Evolutionary conservation across 192 early-diverging fungal species (phyloP).

Genomic region (Dissophora ornata): DNA sequence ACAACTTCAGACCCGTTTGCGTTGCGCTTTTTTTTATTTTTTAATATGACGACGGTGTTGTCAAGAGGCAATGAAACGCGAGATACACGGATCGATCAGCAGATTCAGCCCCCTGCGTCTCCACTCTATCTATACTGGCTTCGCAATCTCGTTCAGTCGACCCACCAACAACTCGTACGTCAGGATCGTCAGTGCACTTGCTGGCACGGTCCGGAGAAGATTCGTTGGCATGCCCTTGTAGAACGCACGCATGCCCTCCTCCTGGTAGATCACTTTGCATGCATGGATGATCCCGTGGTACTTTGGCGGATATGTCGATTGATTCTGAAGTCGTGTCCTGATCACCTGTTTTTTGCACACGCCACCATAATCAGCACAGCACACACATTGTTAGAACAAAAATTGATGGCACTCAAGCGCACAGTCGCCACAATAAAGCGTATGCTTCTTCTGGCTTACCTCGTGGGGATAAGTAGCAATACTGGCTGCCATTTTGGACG

Average conservation of each 20-base stretch:
- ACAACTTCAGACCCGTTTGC: no score
- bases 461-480: constrained; percentile 96
- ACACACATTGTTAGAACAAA: neutral
- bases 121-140: constrained; percentile 32
- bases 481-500: constrained; percentile 91
- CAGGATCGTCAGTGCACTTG: constrained; percentile 85
- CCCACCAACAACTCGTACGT: constrained; percentile 90
- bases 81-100: no score
- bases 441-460: constrained; percentile 46
- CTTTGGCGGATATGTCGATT: constrained; percentile 73
- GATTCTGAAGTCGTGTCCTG: constrained; percentile 93
- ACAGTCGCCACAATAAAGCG: no score
- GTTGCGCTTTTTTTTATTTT: no score
- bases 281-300: constrained; percentile 90
- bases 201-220: constrained; percentile 89
- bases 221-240: constrained; percentile 91
- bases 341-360: constrained; percentile 64
- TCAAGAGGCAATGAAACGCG: no score
- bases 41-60: no score
- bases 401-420: no score
- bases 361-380: no score
- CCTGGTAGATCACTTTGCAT: constrained; percentile 71
- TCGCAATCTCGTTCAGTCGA: constrained; percentile 58
- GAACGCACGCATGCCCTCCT: constrained; percentile 86
- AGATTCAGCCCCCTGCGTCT: no score